Evolutionary conservation across 2,329 filamentous ascomycete species (phyloP), one percentile per base, ranked within the genome.

Genomic region (Calonectria pauciramosa): DNA sequence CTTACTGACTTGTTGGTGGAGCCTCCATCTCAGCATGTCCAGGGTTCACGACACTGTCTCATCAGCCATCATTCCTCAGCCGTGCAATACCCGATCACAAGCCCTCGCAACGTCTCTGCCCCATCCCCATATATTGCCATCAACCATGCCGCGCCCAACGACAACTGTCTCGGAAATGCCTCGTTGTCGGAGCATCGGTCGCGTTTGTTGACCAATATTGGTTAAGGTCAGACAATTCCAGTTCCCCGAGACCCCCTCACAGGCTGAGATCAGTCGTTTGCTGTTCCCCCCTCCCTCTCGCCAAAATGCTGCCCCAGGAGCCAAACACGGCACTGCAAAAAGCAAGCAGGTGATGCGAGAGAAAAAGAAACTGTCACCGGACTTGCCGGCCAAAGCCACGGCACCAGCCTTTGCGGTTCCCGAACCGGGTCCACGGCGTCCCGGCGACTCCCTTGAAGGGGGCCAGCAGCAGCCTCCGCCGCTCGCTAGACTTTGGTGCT

Each of bases 181-280:
- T 72, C 23, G 36, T 75, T 67, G 54, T 72, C 75, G 47, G 72
- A 66, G 65, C 28, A 47, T 51, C 72, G 63, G 68, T 8, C 49
- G 54, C 23, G 51, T 51, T 66, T 72, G 28, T 67, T 60, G 66
- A 70, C 54, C n/a, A 69, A 41, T 76, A 3, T 32, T 30, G 52
- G 67, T 63, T 28, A 49, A 68, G 52, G 36, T 73, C 71, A 72
- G 71, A 73, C 63, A 78, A 76, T 75, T 75, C 69, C 70, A 73
- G 67, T 54, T 71, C n/a, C 13, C 51, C 64, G 63, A 64, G 34
- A 38, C 56, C 63, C 47, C 49, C 51, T 56, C 69, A 36, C 16
- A 26, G 52, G 54, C 44, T 18, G 36, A 26, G 54, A 23, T 63
- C 14, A 2, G 30, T 28, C 18, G 41, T 44, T 34, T 34, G 34